phyloP scores from a whole-genome alignment of 1,284 basidiomycete genomes.

The Malassezia dermatis region DNA sequence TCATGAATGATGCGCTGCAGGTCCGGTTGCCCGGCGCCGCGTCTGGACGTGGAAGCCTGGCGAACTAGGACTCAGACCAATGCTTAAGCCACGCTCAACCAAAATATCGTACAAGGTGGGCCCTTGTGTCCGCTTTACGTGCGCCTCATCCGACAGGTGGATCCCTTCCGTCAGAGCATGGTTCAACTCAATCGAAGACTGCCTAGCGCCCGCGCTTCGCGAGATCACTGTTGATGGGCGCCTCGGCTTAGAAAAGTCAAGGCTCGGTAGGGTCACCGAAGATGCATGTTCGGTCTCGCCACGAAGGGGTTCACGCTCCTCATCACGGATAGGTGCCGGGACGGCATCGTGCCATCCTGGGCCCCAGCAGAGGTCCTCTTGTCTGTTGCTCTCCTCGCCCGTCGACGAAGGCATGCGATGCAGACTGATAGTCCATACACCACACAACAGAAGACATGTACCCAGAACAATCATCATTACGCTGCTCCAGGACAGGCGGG shows the following conservation, averaged over 20 bases:
- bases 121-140: constrained; percentile 10
- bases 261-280: not conserved
- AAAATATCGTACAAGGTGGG: constrained; percentile 18
- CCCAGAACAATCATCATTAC: constrained; percentile 67
- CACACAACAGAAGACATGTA: constrained; percentile 67
- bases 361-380: constrained; percentile 5
- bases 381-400: constrained; percentile 11
- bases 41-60: constrained; percentile 38
- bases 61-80: constrained; percentile 40
- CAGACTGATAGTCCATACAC: constrained; percentile 72
- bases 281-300: not conserved
- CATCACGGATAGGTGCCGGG: not conserved
- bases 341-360: constrained; percentile 13
- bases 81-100: constrained; percentile 37
- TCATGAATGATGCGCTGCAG: not conserved
- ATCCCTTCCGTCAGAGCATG: constrained; percentile 19
- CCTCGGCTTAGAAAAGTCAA: not conserved
- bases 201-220: constrained; percentile 14
- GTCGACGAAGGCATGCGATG: constrained; percentile 19
- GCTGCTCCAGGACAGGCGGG: constrained; percentile 60
- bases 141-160: constrained; percentile 4
- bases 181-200: constrained; percentile 23
- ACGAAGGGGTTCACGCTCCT: not conserved
- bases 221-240: not conserved
- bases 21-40: not conserved